Percentiles rank a stretch among this genome's conserved stretches.
These are phyloP conservation scores for Botrytis pseudocinerea DNA, from an alignment of 2,329 filamentous ascomycete genomes.

Conservation along the genomic window DNA sequence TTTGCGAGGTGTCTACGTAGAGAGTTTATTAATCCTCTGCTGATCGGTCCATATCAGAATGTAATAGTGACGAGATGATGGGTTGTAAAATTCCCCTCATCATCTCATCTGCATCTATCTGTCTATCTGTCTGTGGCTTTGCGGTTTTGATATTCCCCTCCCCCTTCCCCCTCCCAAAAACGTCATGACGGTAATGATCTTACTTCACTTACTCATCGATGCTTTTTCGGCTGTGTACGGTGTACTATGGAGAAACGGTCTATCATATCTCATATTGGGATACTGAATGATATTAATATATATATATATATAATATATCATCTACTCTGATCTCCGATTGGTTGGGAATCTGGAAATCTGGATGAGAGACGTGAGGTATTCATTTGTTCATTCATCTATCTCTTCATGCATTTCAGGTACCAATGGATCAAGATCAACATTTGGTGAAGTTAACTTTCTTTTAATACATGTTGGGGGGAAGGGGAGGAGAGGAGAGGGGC, in stretches of 20 bases:
- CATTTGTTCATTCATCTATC: background rate
- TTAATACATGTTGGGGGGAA: no score
- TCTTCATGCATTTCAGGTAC: background rate
- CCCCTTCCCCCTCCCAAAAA: background rate
- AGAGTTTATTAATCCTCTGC: background rate
- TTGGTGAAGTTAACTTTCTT: background rate
- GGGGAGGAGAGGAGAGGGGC: background rate
- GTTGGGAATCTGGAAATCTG: background rate
- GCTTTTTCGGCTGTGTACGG: background rate
- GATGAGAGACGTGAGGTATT: background rate
- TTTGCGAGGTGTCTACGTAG: no score
- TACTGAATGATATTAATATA: background rate
- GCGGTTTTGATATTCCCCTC: background rate
- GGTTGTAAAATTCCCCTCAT: background rate
- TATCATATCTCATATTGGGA: constrained; percentile 5
- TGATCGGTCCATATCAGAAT: background rate
- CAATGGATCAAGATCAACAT: background rate
- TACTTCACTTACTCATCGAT: background rate
- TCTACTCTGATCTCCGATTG: constrained; percentile 2
- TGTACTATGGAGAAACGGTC: background rate
- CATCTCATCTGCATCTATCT: background rate
- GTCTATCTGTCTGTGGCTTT: background rate
- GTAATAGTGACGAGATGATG: background rate
- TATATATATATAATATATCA: background rate
- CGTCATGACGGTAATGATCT: background rate